Evolutionary conservation across 352 stramenopile genomes (phyloP), one percentile per base, ranked within the genome.

Genomic region (Pythium periplocum): DNA sequence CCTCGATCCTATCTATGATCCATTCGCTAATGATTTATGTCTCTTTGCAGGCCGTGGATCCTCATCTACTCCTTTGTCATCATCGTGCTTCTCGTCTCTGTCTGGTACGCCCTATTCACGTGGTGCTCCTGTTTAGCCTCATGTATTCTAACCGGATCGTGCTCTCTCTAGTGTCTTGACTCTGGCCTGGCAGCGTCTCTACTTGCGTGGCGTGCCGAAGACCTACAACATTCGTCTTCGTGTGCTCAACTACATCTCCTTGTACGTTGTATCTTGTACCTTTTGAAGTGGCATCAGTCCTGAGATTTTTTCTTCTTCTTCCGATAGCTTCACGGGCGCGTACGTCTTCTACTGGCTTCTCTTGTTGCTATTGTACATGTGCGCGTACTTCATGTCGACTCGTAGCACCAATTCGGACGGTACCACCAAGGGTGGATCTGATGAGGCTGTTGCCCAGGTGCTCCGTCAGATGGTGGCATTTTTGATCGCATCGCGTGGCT

Each of bases 291-390:
- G 17, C 17, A 26, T 26, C 17, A 26, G 17, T 26, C 17, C 17
- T 26, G 17, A 39, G 26, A 10, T 45, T 11, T 54, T 4, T 3
- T 61, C 8, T 45, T 6, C 56, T 4, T 56, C 12, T 45, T 11
- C 45, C 40, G 41, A 6, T 46, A 90, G 79, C 53, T 95, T 95
- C 53, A 92, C 77, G 0, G 84, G 84, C 33, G 84, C 84, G 31
- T 90, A 92, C 53, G 84, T 95, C 9, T 95, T 95, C 59, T 95
- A 95, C 64, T 95, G 84, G 84, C 68, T 95, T 37, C 73, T 95
- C 4, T 51, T 95, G 48, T 60, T 95, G 12, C 62, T 95, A 26
- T 60, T 95, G 56, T 95, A 93, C 78, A 95, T 95, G 84, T 93
- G 75, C 57, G 83, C 84, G n/a, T 95, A 93, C 61, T 95, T 95